phyloP scores from a whole-genome alignment of 768 basidiomycete species.

The Arthromyces matolae region DNA sequence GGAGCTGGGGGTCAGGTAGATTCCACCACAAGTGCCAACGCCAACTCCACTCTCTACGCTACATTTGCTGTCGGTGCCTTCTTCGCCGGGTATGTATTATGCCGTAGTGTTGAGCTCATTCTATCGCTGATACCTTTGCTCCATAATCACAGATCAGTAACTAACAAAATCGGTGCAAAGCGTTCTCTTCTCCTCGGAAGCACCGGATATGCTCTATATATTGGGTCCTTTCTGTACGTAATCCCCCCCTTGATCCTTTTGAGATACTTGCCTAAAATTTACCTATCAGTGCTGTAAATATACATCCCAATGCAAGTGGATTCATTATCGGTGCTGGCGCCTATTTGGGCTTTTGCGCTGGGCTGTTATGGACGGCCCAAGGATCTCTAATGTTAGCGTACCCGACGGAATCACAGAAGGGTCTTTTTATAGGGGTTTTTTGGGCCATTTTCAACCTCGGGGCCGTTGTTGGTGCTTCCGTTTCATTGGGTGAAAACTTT shows the following conservation, averaged over 20 bases:
- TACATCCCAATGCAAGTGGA: constrained; percentile 53
- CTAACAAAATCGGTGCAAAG: constrained; percentile 77
- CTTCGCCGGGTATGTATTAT: constrained; percentile 66
- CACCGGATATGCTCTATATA: constrained; percentile 72
- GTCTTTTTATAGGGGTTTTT: constrained; percentile 72
- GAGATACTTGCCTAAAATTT: neutral
- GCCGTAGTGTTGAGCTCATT: too few species aligned
- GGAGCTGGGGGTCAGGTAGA: constrained; percentile 61
- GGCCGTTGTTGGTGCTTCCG: constrained; percentile 73
- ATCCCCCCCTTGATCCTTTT: neutral
- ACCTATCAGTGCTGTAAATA: constrained; percentile 55
- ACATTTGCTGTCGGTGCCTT: constrained; percentile 60
- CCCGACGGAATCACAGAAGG: constrained; percentile 77
- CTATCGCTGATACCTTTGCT: too few species aligned
- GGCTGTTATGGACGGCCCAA: constrained; percentile 78
- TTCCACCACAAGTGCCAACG: constrained; percentile 50
- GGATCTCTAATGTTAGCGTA: constrained; percentile 85
- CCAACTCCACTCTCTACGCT: constrained; percentile 54
- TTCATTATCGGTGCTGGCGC: constrained; percentile 75
- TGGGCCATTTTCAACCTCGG: constrained; percentile 85
- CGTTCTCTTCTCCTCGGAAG: constrained; percentile 73
- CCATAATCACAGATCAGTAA: constrained; percentile 55
- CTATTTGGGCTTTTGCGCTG: constrained; percentile 67
- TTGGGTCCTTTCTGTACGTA: constrained; percentile 67
- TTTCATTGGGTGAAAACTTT: constrained; percentile 70